These are phyloP conservation scores for Pyrenochaeta sp. DNA, from an alignment of 2,329 filamentous ascomycete species.

Conservation along the genomic window DNA sequence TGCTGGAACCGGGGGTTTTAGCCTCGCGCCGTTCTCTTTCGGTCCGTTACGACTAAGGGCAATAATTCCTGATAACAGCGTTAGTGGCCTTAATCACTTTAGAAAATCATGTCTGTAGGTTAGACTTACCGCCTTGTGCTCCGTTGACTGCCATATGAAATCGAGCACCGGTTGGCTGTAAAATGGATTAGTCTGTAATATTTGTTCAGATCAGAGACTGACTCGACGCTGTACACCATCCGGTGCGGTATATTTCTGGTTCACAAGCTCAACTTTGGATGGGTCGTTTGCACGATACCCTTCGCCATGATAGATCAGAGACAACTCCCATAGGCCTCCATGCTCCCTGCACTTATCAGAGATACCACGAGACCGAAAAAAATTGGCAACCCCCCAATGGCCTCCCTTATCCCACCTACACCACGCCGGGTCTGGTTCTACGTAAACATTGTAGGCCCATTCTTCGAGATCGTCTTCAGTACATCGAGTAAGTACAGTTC, in stretches of 20 bases:
- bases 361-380: not conserved
- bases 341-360: not conserved
- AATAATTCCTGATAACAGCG: not conserved
- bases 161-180: not conserved
- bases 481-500: not conserved
- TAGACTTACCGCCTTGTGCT: not conserved
- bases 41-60: not conserved
- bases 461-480: not conserved
- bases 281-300: too few relatives aligned
- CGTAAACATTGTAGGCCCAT: not conserved
- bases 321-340: not conserved
- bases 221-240: not conserved
- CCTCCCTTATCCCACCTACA: not conserved
- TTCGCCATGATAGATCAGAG: not conserved
- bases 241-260: not conserved
- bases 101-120: not conserved
- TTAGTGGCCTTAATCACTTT: not conserved
- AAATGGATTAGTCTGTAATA: not conserved
- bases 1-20: not conserved
- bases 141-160: not conserved
- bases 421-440: not conserved
- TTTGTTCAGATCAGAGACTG: not conserved
- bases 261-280: not conserved
- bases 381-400: not conserved
- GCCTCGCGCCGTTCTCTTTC: not conserved